Conservation (phyloP, 495 filamentous ascomycete genomes). For the Lasiosphaeria ovina region DNA sequence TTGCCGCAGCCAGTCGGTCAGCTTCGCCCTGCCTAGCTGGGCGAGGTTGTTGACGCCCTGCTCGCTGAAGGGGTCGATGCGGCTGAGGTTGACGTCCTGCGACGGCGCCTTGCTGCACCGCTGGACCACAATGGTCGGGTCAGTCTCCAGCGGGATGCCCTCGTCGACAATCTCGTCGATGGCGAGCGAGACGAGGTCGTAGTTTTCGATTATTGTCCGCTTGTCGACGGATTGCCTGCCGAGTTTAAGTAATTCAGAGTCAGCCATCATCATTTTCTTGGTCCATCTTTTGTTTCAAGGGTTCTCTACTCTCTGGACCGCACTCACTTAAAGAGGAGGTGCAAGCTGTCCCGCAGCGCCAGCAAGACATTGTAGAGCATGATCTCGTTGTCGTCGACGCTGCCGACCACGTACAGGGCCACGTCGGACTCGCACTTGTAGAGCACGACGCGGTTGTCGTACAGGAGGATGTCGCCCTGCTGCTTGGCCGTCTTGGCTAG, state of each 20-base stretch:
- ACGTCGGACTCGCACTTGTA: slow-evolving; percentile 97
- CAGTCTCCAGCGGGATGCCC: slow-evolving; percentile 94
- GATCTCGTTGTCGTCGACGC: slow-evolving; percentile 93
- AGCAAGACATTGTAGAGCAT: slow-evolving; percentile 90
- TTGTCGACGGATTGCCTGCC: slow-evolving; percentile 80
- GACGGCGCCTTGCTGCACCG: slow-evolving; percentile 88
- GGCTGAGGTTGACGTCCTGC: slow-evolving; percentile 86
- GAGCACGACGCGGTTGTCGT: slow-evolving; percentile 90
- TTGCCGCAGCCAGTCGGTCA: slow-evolving; percentile 89
- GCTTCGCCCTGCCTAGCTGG: slow-evolving; percentile 89
- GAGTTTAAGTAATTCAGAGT: not conserved
- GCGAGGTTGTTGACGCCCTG: slow-evolving; percentile 94
- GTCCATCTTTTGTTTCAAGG: not conserved
- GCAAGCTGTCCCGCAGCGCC: slow-evolving; percentile 82
- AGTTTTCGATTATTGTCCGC: slow-evolving; percentile 96
- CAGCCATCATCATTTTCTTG: too few species aligned
- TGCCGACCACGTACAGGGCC: slow-evolving; percentile 86
- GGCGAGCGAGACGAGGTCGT: slow-evolving; percentile 84
- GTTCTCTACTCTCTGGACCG: not conserved
- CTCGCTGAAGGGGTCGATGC: slow-evolving; percentile 85
- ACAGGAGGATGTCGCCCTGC: slow-evolving; percentile 90
- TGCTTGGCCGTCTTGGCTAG: slow-evolving; percentile 96
- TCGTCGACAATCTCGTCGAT: slow-evolving; percentile 97
- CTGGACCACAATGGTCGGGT: slow-evolving; percentile 87
- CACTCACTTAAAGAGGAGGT: slow-evolving; percentile 74